phyloP scores from a whole-genome alignment of 192 early-diverging fungal species.

The Thoreauomyces humboldtii region DNA sequence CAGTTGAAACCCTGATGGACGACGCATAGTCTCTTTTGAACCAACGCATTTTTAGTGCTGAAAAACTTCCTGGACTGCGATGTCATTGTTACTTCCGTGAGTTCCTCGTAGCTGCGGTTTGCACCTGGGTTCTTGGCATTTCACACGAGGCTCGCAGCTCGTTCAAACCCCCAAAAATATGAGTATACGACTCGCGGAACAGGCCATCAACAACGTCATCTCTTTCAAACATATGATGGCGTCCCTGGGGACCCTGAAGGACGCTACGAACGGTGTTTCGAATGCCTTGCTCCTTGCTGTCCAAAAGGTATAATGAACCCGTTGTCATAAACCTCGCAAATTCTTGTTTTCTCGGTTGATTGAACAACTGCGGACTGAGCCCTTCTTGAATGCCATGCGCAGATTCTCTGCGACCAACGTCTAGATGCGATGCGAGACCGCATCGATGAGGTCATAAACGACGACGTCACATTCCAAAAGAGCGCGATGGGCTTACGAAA shows the following conservation, averaged over 20 bases:
- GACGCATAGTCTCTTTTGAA: background rate
- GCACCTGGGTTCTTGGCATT: no score
- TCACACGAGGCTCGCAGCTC: no score
- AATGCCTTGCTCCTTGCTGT: constrained; percentile 53
- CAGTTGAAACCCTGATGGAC: background rate
- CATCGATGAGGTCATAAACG: constrained; percentile 61
- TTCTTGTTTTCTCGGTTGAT: background rate
- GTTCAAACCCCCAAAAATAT: constrained; percentile 35
- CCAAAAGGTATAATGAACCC: constrained; percentile 24
- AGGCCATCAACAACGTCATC: constrained; percentile 67
- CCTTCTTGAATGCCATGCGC: background rate
- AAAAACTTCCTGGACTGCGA: constrained; percentile 23
- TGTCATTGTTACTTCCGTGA: constrained; percentile 6
- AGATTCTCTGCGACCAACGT: constrained; percentile 41
- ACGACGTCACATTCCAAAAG: constrained; percentile 69
- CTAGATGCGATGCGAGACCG: constrained; percentile 43
- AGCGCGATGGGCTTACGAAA: constrained; percentile 72
- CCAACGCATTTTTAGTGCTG: constrained; percentile 1
- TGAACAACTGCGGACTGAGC: background rate
- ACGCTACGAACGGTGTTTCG: constrained; percentile 27
- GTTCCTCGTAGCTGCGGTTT: no score
- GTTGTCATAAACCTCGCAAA: background rate
- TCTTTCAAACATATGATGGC: constrained; percentile 66
- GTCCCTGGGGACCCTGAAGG: constrained; percentile 39
- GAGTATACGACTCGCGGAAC: constrained; percentile 57